These are phyloP conservation scores for Sugiyamaella paludigena DNA, from an alignment of 1,139 yeast genomes.

Conservation along the genomic window DNA sequence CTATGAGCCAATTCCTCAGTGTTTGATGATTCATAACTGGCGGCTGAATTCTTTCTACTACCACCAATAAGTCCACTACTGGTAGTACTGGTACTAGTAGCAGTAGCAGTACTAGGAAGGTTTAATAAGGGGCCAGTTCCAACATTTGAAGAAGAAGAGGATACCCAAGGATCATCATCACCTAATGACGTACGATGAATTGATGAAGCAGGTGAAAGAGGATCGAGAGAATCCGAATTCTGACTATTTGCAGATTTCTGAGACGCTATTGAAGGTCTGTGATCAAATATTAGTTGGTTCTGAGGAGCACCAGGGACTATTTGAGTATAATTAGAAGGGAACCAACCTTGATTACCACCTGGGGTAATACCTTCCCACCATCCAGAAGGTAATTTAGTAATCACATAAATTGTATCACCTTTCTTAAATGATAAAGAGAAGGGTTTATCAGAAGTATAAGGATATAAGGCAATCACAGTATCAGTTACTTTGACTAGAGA, in stretches of 20 bases:
- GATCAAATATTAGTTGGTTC: constrained; percentile 4
- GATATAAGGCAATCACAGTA: constrained; percentile 53
- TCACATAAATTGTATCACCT: constrained; percentile 60
- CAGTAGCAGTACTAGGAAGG: not conserved
- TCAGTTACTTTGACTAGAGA: constrained; percentile 20
- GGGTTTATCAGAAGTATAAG: constrained; percentile 62
- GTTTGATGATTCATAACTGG: constrained; percentile 18
- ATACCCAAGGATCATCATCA: constrained; percentile 12
- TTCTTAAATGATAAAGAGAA: constrained; percentile 62
- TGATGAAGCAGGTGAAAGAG: constrained; percentile 6
- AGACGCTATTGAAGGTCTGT: constrained; percentile 8
- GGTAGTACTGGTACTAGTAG: constrained; percentile 1
- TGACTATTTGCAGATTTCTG: not conserved
- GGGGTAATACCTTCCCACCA: constrained; percentile 40
- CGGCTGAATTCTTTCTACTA: constrained; percentile 40
- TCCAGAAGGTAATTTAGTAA: constrained; percentile 46
- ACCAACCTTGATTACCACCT: constrained; percentile 37
- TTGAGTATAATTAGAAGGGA: constrained; percentile 36
- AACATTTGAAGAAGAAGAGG: constrained; percentile 9
- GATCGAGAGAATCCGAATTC: constrained; percentile 6
- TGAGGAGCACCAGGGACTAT: constrained; percentile 18
- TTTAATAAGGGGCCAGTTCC: constrained; percentile 2
- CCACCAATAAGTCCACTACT: constrained; percentile 5
- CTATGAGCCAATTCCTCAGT: constrained; percentile 6
- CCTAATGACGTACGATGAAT: not conserved